A percentile compares a stretch with the other conserved stretches of the same genome.
Conservation (phyloP, 768 basidiomycete species). For the Hemileccinum rubropunctum region DNA sequence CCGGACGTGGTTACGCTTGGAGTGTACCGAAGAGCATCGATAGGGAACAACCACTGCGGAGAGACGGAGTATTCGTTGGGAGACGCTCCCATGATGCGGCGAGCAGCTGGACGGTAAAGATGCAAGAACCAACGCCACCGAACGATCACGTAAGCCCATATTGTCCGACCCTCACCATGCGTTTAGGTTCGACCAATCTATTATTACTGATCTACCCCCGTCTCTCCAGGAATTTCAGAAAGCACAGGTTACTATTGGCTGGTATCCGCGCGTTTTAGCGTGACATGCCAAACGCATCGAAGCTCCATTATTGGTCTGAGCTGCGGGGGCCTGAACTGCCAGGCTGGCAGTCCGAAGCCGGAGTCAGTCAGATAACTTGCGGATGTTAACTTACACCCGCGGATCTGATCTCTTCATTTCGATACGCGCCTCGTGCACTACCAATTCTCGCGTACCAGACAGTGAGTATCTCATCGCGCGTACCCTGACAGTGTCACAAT, state of each 20-base stretch:
- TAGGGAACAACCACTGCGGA: conserved; percentile 73
- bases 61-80: conserved; percentile 25
- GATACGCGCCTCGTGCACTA: conserved; percentile 25
- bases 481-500: not conserved
- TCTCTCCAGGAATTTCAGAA: conserved; percentile 4
- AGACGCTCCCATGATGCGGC: conserved; percentile 20
- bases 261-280: not conserved
- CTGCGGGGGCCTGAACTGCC: conserved; percentile 1
- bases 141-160: conserved; percentile 25
- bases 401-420: conserved; percentile 28
- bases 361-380: conserved; percentile 15
- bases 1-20: conserved; percentile 53
- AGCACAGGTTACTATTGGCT: not conserved
- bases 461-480: conserved; percentile 11
- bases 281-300: not conserved
- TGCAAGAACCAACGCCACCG: conserved; percentile 20
- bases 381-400: conserved; percentile 27
- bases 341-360: conserved; percentile 19
- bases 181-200: conserved; percentile 2
- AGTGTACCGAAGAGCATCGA: conserved; percentile 54
- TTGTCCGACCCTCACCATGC: not conserved
- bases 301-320: not conserved
- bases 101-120: not conserved
- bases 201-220: conserved; percentile 14
- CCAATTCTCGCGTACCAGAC: not conserved